Conservation (phyloP, 192 early-diverging fungal genomes). For the Backusella westeae region DNA sequence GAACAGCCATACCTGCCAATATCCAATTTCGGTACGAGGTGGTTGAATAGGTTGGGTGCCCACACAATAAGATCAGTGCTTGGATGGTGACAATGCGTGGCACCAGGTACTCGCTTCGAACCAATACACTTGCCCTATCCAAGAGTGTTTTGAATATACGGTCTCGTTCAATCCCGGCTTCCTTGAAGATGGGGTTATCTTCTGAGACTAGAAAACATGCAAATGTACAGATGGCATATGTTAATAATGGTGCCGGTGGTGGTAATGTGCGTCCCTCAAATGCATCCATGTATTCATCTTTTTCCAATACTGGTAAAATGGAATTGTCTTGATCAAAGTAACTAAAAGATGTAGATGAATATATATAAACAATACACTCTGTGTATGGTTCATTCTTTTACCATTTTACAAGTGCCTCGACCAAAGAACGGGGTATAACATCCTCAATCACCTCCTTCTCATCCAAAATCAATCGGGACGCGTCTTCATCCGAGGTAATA, state of each 20-base stretch:
- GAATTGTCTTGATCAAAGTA: conserved; percentile 20
- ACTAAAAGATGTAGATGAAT: neutral
- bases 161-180: neutral
- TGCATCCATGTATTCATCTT: conserved; percentile 15
- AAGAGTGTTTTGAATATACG: conserved; percentile 5
- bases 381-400: neutral
- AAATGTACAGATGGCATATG: conserved; percentile 19
- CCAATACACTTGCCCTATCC: conserved; percentile 10
- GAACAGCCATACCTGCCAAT: conserved; percentile 51
- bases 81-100: conserved; percentile 54
- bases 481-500: neutral
- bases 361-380: neutral
- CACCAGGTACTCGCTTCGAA: conserved; percentile 58
- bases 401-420: neutral
- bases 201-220: conserved; percentile 11
- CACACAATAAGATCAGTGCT: conserved; percentile 59
- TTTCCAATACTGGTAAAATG: conserved; percentile 21
- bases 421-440: conserved; percentile 12
- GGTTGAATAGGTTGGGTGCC: conserved; percentile 34
- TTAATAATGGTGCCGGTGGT: conserved; percentile 11
- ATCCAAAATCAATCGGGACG: neutral
- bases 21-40: conserved; percentile 26
- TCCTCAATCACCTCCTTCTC: conserved; percentile 8
- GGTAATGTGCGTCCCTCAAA: conserved; percentile 4
- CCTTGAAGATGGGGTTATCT: conserved; percentile 13